A percentile compares a stretch with the other conserved stretches of the same genome.
Conservation (phyloP, 176 grass and related monocot species). For the Ampelocalamus luodianensis region DNA sequence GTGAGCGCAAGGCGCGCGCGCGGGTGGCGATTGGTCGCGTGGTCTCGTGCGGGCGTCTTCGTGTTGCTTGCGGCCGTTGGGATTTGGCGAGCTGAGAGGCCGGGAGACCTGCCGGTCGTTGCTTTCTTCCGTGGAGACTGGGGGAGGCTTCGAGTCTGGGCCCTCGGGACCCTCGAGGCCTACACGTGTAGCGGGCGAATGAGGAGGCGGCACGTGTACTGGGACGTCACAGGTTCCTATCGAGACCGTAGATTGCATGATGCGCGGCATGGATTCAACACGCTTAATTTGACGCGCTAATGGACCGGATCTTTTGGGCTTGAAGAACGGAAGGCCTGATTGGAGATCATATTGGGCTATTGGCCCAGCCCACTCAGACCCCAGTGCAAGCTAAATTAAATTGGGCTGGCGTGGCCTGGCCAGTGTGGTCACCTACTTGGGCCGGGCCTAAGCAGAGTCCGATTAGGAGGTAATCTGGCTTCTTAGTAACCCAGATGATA, state of each 20-base stretch:
- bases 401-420: neutral
- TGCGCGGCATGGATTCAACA: constrained; percentile 6
- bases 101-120: constrained; percentile 17
- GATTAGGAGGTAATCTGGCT: too few relatives aligned
- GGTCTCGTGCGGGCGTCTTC: neutral
- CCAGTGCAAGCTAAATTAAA: neutral
- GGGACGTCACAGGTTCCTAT: neutral
- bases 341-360: neutral
- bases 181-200: constrained; percentile 26
- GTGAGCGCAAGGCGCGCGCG: constrained; percentile 49
- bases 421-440: too few relatives aligned
- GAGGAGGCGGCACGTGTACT: neutral
- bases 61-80: neutral
- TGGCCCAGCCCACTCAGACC: neutral
- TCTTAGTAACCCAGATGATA: too few relatives aligned
- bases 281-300: neutral
- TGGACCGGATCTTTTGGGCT: neutral
- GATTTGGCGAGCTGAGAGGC: neutral
- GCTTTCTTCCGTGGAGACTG: constrained; percentile 28
- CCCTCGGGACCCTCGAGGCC: neutral
- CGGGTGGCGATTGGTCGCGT: neutral
- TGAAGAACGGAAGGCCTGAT: neutral
- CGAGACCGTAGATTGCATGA: neutral
- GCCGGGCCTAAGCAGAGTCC: too few relatives aligned
- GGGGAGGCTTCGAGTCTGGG: neutral